Evolutionary conservation across 2,329 filamentous ascomycete species (phyloP).

Genomic region (Lachnellula subtilissima): DNA sequence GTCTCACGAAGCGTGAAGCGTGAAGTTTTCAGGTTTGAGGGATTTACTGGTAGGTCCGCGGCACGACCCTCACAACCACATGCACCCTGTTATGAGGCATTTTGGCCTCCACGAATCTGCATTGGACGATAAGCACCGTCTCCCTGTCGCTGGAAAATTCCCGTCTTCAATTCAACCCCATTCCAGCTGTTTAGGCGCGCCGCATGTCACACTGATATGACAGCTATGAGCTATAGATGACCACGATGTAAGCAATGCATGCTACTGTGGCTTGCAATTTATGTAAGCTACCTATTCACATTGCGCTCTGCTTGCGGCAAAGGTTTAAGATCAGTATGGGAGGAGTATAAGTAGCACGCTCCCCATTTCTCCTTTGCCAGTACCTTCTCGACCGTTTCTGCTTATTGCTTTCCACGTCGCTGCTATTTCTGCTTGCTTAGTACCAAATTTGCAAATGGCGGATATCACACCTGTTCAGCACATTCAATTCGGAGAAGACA

Average conservation of each 20-base stretch:
- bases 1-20: neutral
- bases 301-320: neutral
- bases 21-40: neutral
- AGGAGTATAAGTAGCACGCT: neutral
- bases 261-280: neutral
- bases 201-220: neutral
- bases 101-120: constrained; percentile 30
- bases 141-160: neutral
- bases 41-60: neutral
- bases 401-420: neutral
- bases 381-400: neutral
- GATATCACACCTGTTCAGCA: constrained; percentile 7
- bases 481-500: constrained; percentile 23
- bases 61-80: neutral
- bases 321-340: neutral
- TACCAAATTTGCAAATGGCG: constrained; percentile 12
- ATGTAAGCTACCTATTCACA: neutral
- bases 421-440: neutral
- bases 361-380: neutral
- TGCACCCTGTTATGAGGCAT: constrained; percentile 16
- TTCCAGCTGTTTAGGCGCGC: neutral
- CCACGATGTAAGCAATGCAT: neutral
- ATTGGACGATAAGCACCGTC: constrained; percentile 18
- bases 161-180: neutral
- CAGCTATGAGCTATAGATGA: neutral